Conservation (phyloP, 352 stramenopile genomes). For the Phytophthora ramorum region DNA sequence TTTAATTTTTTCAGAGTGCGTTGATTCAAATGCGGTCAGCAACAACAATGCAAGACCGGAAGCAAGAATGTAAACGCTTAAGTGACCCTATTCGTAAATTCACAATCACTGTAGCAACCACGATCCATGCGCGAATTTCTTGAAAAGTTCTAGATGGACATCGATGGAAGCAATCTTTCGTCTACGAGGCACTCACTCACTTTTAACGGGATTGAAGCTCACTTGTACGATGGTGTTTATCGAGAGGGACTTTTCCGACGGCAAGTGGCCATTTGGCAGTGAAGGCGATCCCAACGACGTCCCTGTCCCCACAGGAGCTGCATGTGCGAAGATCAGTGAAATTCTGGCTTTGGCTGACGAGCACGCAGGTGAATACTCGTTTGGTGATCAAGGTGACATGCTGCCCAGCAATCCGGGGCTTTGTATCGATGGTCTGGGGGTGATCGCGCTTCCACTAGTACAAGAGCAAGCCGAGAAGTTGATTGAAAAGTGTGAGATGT, state of each 20-base stretch:
- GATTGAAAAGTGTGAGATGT: slow-evolving; percentile 22
- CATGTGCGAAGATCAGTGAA: slow-evolving; percentile 13
- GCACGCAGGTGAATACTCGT: slow-evolving; percentile 18
- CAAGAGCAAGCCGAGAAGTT: slow-evolving; percentile 13
- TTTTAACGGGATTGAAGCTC: background rate
- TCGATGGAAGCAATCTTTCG: background rate
- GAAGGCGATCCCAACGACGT: slow-evolving; percentile 4
- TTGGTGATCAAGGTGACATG: slow-evolving; percentile 16
- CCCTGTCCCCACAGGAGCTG: slow-evolving; percentile 1
- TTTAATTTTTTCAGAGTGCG: background rate
- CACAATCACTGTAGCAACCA: too few species aligned
- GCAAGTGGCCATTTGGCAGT: slow-evolving; percentile 19
- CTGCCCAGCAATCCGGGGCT: slow-evolving; percentile 7
- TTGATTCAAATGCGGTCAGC: too few species aligned
- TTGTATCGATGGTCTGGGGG: slow-evolving; percentile 6
- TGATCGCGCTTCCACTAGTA: slow-evolving; percentile 3
- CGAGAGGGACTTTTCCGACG: slow-evolving; percentile 3
- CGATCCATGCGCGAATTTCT: background rate
- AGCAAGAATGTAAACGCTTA: too few species aligned
- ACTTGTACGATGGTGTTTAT: slow-evolving; percentile 4
- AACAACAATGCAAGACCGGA: too few species aligned
- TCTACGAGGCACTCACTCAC: too few species aligned
- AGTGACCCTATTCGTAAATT: too few species aligned
- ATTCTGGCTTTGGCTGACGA: slow-evolving; percentile 11
- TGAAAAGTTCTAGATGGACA: background rate